Evolutionary conservation across 2,329 filamentous ascomycete genomes (phyloP).

Genomic region (Arthrobotrys iridis): DNA sequence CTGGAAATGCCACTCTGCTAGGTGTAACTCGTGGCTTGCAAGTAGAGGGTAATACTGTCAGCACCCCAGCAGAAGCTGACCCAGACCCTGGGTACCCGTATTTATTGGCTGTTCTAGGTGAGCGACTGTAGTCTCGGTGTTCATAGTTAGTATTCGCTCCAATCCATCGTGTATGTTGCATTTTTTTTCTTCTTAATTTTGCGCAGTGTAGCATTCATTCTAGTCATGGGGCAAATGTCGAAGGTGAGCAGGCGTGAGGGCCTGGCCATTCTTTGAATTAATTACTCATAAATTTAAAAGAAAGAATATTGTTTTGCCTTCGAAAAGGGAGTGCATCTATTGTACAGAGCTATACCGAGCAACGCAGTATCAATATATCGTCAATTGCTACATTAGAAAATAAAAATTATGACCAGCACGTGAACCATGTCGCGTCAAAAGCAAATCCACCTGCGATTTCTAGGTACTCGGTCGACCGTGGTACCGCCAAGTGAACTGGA

Average conservation of each 20-base stretch:
- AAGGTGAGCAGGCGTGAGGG: too few relatives aligned
- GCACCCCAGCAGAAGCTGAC: neutral
- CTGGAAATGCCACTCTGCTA: neutral
- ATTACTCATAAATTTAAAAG: too few relatives aligned
- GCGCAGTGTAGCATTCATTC: too few relatives aligned
- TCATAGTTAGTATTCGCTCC: too few relatives aligned
- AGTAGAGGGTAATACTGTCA: neutral
- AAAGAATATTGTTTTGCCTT: neutral
- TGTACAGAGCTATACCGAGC: neutral
- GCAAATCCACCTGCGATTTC: slow-evolving; percentile 11
- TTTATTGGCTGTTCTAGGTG: slow-evolving; percentile 18
- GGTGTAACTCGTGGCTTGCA: neutral
- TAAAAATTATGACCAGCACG: slow-evolving; percentile 3
- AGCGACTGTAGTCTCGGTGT: neutral
- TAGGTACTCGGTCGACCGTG: neutral
- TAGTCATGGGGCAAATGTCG: too few relatives aligned
- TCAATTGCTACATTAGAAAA: slow-evolving; percentile 4
- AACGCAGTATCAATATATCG: neutral
- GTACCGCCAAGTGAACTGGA: slow-evolving; percentile 3
- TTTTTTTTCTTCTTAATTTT: too few relatives aligned
- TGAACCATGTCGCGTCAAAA: slow-evolving; percentile 5
- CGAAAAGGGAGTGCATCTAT: neutral
- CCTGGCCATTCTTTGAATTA: too few relatives aligned
- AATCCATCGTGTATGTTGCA: too few relatives aligned
- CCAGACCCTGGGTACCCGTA: slow-evolving; percentile 35